A percentile compares a stretch with the other conserved stretches of the same genome.
Evolutionary conservation across 768 basidiomycete genomes (phyloP).

Genomic region (Lactarius hatsudake): DNA sequence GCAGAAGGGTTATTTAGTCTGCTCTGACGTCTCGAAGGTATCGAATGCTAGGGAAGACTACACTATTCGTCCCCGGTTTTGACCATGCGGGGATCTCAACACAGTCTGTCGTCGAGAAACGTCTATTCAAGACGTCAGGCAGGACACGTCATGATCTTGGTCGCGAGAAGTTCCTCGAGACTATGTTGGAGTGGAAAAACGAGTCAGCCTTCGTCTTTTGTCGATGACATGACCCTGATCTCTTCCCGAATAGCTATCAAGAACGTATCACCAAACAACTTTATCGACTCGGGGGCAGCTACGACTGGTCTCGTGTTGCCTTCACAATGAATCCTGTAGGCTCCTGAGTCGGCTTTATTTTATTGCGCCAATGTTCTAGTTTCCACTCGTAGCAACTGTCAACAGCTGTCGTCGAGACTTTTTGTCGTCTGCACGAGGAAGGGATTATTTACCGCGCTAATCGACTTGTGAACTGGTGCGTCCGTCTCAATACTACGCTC

Average conservation of each 20-base stretch:
- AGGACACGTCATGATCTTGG: conserved; percentile 88
- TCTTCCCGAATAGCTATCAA: conserved; percentile 65
- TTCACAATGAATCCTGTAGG: conserved; percentile 93
- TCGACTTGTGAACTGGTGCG: conserved; percentile 93
- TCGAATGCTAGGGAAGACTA: conserved; percentile 92
- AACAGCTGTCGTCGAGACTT: conserved; percentile 85
- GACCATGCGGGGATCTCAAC: conserved; percentile 99
- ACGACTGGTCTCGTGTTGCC: conserved; percentile 91
- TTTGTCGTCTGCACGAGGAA: conserved; percentile 87
- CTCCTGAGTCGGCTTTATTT: not conserved
- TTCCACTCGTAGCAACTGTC: conserved; percentile 49
- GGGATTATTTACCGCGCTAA: conserved; percentile 86
- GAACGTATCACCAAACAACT: conserved; percentile 88
- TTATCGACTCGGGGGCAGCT: conserved; percentile 84
- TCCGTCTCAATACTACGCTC: conserved; percentile 89
- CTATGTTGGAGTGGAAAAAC: conserved; percentile 69
- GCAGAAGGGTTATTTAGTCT: not conserved
- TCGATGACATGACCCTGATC: not conserved
- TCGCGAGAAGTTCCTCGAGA: conserved; percentile 80
- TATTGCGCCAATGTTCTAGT: not conserved
- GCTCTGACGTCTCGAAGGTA: conserved; percentile 53
- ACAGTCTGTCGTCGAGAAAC: conserved; percentile 95
- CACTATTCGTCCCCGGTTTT: conserved; percentile 89
- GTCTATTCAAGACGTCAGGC: conserved; percentile 78
- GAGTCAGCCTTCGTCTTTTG: conserved; percentile 55